A percentile compares a stretch with the other conserved stretches of the same genome.
phyloP scores from a whole-genome alignment of 78 protist species.

The Dictyostelium firmibasis region DNA sequence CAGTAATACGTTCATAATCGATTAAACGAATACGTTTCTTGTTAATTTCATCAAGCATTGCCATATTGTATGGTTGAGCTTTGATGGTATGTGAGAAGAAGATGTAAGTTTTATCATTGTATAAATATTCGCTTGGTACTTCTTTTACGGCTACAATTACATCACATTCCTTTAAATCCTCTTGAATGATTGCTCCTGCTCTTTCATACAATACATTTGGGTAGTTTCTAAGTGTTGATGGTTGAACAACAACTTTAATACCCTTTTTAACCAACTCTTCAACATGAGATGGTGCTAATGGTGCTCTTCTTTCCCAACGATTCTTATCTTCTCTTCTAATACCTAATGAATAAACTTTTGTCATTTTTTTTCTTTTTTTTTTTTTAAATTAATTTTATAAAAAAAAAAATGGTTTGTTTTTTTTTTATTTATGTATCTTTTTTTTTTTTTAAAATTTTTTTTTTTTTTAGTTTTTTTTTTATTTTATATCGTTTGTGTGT shows the following conservation, averaged over 20 bases:
- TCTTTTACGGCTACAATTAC: conserved; percentile 94
- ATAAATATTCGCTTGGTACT: conserved; percentile 77
- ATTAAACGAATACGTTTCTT: conserved; percentile 88
- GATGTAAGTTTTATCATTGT: conserved; percentile 79
- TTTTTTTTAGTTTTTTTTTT: too few species aligned
- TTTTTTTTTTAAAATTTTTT: not conserved
- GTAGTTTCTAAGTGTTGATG: conserved; percentile 85
- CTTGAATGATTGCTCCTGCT: conserved; percentile 91
- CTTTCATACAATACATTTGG: conserved; percentile 81
- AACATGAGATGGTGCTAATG: conserved; percentile 95
- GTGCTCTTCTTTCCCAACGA: conserved; percentile 95
- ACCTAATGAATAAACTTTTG: conserved; percentile 79
- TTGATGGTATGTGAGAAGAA: conserved; percentile 93
- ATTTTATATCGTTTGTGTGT: not conserved
- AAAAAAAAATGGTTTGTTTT: not conserved
- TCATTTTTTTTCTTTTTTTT: not conserved
- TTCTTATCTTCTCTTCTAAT: conserved; percentile 92
- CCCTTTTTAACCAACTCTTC: conserved; percentile 70
- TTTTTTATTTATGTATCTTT: not conserved
- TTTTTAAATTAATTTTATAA: too few species aligned
- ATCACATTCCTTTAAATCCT: conserved; percentile 85
- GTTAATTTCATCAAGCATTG: conserved; percentile 86
- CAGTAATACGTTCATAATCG: conserved; percentile 93
- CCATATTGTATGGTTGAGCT: conserved; percentile 96
- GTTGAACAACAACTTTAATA: conserved; percentile 90